Evolutionary conservation across 106 monocot genomes (phyloP), one percentile per base, ranked within the genome.

Genomic region (Platanthera guangdongensis): DNA sequence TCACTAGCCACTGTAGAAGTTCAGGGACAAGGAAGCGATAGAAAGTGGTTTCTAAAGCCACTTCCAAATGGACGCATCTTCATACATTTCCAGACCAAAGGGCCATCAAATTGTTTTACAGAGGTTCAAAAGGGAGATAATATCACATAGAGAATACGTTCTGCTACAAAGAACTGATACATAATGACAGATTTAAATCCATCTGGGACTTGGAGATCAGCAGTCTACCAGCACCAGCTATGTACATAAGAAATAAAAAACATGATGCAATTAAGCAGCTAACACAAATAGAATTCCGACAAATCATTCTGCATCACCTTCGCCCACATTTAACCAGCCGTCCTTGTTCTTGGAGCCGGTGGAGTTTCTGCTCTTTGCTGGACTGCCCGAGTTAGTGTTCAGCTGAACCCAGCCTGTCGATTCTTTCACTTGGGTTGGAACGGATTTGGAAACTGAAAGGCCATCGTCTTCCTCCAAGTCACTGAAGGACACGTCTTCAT

Each of bases 401-500:
- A 74, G 53, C 74, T 74, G 78, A 78, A 78, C 64, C 78, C 74
- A 74, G 22, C 47, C 83, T 50, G 22, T 83, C 0, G 78, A 75
- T 22, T 69, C 68, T 54, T 74, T 68, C 49, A 18, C 73, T 47
- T 69, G 71, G 2, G 46, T 51, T 39, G 57, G 51, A 51, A 0
- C 32, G 18, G 67, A 7, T n/a, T 75, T 57, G 2, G 57, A n/a
- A n/a, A 70, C 47, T 48, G 14, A 12, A 1, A 63, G 67, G 5
- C 79, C 79, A 39, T 85, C 76, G 7, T 75, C 85, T 48, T 81
- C 81, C 79, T 82, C 85, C 16, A 82, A 73, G 79, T 85, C 82
- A 45, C 85, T 85, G 64, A 84, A 84, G 7, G 84, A 84, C 9
- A 80, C 84, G 68, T 84, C 84, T 57, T 84, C 84, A 12, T 84